Evolutionary conservation across 192 early-diverging fungal species (phyloP).

Genomic region (Mortierella hygrophila): DNA sequence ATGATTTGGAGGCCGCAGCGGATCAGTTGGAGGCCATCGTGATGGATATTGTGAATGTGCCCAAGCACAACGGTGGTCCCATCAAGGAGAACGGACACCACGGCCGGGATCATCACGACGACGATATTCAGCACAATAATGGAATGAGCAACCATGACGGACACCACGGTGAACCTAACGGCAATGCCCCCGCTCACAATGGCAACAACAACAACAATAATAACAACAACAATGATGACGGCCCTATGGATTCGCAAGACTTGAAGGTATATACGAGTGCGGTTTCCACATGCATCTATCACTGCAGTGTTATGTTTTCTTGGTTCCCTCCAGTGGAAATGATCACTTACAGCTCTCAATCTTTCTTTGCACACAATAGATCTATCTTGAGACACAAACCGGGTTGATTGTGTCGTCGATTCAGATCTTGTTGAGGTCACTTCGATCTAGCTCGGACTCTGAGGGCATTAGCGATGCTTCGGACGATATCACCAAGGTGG

Average conservation of each 20-base stretch:
- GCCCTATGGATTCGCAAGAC: slow-evolving; percentile 40
- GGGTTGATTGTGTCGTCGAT: slow-evolving; percentile 84
- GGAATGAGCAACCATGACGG: not conserved
- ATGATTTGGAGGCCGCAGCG: slow-evolving; percentile 85
- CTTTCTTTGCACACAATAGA: not conserved
- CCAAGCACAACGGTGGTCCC: slow-evolving; percentile 52
- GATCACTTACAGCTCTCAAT: not conserved
- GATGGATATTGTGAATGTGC: slow-evolving; percentile 78
- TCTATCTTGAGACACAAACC: slow-evolving; percentile 67
- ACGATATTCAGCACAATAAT: slow-evolving; percentile 5
- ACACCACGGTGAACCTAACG: not conserved
- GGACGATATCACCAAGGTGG: slow-evolving; percentile 69
- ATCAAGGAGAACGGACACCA: slow-evolving; percentile 9
- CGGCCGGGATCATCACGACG: not conserved
- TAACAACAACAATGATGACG: slow-evolving; percentile 9
- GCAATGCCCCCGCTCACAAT: not conserved
- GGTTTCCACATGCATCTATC: too few species aligned
- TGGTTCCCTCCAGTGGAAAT: not conserved
- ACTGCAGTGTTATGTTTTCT: not conserved
- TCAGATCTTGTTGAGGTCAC: slow-evolving; percentile 74
- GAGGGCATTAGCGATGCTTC: slow-evolving; percentile 69
- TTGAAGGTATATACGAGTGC: slow-evolving; percentile 26
- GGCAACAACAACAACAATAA: not conserved
- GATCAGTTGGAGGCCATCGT: slow-evolving; percentile 83
- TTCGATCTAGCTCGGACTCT: slow-evolving; percentile 66